Evolutionary conservation across 371 early-diverging fungal genomes (phyloP).

Genomic region (Mortierella sp.): DNA sequence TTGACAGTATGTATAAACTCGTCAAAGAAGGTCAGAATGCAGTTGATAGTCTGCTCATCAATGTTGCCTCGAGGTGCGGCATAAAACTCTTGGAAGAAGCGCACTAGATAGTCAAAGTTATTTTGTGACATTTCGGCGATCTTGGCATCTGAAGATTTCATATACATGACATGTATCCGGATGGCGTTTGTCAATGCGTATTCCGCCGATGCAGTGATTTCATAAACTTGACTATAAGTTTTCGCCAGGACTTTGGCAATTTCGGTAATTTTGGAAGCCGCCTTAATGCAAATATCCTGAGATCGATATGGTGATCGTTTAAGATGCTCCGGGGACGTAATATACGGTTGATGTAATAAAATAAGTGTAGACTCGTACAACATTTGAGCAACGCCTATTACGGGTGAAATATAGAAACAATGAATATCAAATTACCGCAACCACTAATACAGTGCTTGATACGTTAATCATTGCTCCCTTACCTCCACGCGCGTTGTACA

Average conservation of each 20-base stretch:
- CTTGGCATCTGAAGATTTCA: slow-evolving; percentile 37
- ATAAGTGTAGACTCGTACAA: slow-evolving; percentile 48
- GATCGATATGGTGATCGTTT: slow-evolving; percentile 53
- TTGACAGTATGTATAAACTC: slow-evolving; percentile 52
- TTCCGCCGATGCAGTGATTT: slow-evolving; percentile 31
- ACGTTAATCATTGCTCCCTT: neutral
- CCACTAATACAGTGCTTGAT: neutral
- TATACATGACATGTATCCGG: slow-evolving; percentile 50
- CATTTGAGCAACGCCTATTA: slow-evolving; percentile 52
- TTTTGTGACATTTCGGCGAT: slow-evolving; percentile 25
- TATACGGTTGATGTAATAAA: slow-evolving; percentile 47
- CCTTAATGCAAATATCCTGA: slow-evolving; percentile 51
- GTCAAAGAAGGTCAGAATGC: slow-evolving; percentile 52
- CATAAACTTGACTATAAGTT: slow-evolving; percentile 33
- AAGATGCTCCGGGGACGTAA: slow-evolving; percentile 35
- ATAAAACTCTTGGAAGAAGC: slow-evolving; percentile 50
- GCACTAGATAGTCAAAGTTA: slow-evolving; percentile 43
- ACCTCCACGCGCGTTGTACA: slow-evolving; percentile 50
- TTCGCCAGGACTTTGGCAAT: slow-evolving; percentile 43
- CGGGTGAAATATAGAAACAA: too few species aligned
- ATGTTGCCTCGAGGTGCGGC: slow-evolving; percentile 31
- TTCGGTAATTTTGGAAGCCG: slow-evolving; percentile 52
- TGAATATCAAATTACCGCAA: too few species aligned
- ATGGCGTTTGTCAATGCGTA: slow-evolving; percentile 44
- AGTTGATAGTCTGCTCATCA: slow-evolving; percentile 46